Evolutionary conservation across 148 eudicot genomes (phyloP), one percentile per base, ranked within the genome.

Genomic region (Hydrangea macrophylla): DNA sequence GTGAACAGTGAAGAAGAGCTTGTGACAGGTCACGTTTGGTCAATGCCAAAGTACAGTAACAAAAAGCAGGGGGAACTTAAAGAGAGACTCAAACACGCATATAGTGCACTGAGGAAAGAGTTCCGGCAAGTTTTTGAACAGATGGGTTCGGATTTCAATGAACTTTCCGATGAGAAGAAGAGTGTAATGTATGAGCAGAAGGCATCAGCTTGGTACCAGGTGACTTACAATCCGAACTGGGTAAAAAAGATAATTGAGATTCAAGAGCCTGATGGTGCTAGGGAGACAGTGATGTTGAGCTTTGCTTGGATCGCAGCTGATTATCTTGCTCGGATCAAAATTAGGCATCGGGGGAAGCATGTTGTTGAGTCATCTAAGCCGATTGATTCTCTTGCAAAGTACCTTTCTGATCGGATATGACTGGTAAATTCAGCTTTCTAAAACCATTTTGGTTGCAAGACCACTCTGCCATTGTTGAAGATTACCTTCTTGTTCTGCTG

Each of bases 171-270:
- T 15, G 87, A 86, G 28, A 89, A 93, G 70, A 93, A 76, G 75
- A 88, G 82, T 53, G 35, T 6, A 0, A 10, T 76, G 45, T 93
- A 86, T 45, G 98, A 93, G 61, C 76, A 61, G 64, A 93, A 90
- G 81, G 98, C 98, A 4, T 93, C 96, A 0, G 98, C 98, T 0
- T 93, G 98, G 98, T 93, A 93, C 69, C 90, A 74, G 70, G 88
- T 90, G 18, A 93, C 87, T 7, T 93, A 93, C 68, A 90, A 83
- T 58, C 75, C 86, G 1, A 71, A 63, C 12, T 86, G 92, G 90
- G 74, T 88, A 48, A 70, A 75, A 22, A 71, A 56, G 66, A 80
- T 85, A 2, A 42, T 62, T 72, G 82, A 78, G 65, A 35, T 81
- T 78, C 91, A 73, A 69, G 79, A 67, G 36, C 78, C 82, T 3